Base-by-base conservation (phyloP, 495 filamentous ascomycete genomes). In the Hypoxylon fragiforme region DNA sequence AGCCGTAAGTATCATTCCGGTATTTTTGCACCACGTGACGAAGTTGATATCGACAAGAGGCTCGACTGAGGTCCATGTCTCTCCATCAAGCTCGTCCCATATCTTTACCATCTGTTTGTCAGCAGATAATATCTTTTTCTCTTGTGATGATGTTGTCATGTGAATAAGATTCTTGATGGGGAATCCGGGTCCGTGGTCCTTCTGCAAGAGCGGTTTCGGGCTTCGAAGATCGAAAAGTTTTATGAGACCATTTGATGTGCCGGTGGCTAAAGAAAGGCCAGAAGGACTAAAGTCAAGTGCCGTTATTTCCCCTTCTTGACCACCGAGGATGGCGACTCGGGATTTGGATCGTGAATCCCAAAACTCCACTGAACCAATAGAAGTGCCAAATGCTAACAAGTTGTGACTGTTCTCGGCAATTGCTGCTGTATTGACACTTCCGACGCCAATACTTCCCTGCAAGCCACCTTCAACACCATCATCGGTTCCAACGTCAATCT, bases 61-160 rank as follows among this genome's bases (percentile, higher is more conserved):
- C 64, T 97, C 92, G 34, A 97, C 89, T 1, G 91, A 95, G 0
- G 92, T 96, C 91, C 92, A 99, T 2, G 91, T 87, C 13, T 79
- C 81, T 35, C 92, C 91, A 49, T 85, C 83, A 14, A 82, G 75
- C 20, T 88, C 81, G 47, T 97, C 89, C 89, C 91, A 97, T 21
- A 99, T 82, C 72, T 99, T 99, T 75, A 99, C 96, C 56, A 96
- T 95, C 52, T 90, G 79, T 70, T 95, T 97, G 69, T 97, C 95
- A 8, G 90, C 80, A 0, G 91, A 92, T 30, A 99, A 74, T 40
- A 99, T 84, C 70, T 96, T 97, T 21, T 90, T 87, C 45, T 92
- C 89, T 44, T 85, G 82, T 1, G 86, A 84, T 8, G 87, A 84
- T 1, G 88, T 86, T 35, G 82, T 86, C 26, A 99, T 79, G 75